These are phyloP conservation scores for Salix purpurea DNA, from an alignment of 345 rosid species.

Conservation along the genomic window DNA sequence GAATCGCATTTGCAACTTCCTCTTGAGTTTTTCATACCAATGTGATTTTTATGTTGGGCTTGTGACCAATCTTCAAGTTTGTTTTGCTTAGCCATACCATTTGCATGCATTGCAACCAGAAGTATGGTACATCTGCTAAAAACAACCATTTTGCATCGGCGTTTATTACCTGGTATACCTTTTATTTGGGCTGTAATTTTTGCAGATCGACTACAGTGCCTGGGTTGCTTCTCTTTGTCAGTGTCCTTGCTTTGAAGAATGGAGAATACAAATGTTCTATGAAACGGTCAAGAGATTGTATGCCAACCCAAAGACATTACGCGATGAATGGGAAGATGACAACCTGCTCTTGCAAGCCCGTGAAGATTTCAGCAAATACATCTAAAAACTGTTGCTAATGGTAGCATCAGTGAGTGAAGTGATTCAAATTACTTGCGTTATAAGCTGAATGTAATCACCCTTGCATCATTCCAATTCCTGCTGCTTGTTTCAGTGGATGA, in stretches of 20 bases:
- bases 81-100: too few species aligned
- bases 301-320: conserved; percentile 36
- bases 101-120: too few species aligned
- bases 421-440: background rate
- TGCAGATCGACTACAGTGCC: conserved; percentile 49
- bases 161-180: background rate
- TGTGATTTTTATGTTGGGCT: too few species aligned
- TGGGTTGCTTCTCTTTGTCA: conserved; percentile 55
- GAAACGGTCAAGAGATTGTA: conserved; percentile 2
- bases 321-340: conserved; percentile 63
- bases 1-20: too few species aligned
- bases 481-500: too few species aligned
- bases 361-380: conserved; percentile 35
- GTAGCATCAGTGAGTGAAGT: background rate
- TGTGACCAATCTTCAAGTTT: too few species aligned
- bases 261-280: conserved; percentile 49
- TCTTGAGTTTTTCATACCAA: too few species aligned
- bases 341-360: conserved; percentile 43
- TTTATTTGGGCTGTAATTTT: background rate
- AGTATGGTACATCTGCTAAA: background rate
- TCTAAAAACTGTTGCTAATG: background rate
- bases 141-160: background rate
- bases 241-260: conserved; percentile 32
- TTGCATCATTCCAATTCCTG: too few species aligned
- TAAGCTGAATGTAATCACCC: too few species aligned